phyloP scores from a whole-genome alignment of 2,329 filamentous ascomycete species.

The Verruconis gallopava region DNA sequence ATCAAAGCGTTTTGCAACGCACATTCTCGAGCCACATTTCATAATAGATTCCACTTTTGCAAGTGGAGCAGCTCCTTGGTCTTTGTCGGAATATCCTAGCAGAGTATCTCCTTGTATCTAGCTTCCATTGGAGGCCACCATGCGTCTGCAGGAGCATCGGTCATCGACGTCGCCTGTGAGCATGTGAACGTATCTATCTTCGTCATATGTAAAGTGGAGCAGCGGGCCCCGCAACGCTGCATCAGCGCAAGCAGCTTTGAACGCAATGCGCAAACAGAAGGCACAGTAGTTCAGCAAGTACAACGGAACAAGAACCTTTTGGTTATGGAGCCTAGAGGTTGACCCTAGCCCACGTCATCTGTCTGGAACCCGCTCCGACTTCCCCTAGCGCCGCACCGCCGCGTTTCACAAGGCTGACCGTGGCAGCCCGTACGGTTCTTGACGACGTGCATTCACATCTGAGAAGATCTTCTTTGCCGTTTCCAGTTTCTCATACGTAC shows the following conservation, averaged over 20 bases:
- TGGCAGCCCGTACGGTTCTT: not conserved
- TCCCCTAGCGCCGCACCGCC: not conserved
- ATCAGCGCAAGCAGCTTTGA: too few species aligned
- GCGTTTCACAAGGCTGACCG: not conserved
- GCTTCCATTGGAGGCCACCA: not conserved
- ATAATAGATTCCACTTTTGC: not conserved
- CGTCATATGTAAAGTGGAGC: not conserved
- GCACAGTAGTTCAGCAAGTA: not conserved
- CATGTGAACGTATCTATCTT: not conserved
- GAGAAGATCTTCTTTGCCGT: not conserved
- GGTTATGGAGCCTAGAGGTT: too few species aligned
- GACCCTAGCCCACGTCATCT: too few species aligned
- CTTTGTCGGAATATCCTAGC: not conserved
- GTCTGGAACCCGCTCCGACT: not conserved
- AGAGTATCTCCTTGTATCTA: not conserved
- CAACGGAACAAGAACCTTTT: not conserved
- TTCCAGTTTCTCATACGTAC: not conserved
- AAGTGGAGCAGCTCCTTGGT: not conserved
- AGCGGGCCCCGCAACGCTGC: not conserved
- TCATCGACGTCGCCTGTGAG: not conserved
- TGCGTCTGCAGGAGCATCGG: not conserved
- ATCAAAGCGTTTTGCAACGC: not conserved
- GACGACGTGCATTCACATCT: not conserved
- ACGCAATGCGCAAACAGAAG: not conserved
- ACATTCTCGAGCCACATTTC: not conserved